These are phyloP conservation scores for Saccharomyces hybrid DNA, from an alignment of 1,139 yeast species.

Conservation along the genomic window DNA sequence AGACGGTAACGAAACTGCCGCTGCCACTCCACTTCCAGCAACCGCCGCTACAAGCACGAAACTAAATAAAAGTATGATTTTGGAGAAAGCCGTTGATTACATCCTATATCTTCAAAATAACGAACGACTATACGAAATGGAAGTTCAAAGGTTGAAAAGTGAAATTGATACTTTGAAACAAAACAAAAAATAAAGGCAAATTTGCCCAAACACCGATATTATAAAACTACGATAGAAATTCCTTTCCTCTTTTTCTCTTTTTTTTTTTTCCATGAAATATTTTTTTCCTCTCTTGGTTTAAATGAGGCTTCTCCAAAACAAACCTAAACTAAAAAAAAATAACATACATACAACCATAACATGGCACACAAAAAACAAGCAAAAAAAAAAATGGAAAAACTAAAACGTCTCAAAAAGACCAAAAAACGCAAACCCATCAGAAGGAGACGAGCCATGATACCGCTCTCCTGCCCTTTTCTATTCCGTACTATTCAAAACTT, in stretches of 20 bases:
- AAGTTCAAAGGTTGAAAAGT: conserved; percentile 30
- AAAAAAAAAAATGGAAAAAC: not conserved
- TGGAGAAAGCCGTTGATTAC: conserved; percentile 60
- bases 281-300: not conserved
- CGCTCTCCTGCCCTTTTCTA: not conserved
- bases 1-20: conserved; percentile 2
- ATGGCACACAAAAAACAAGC: not conserved
- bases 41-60: conserved; percentile 29
- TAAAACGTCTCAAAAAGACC: not conserved
- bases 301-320: not conserved
- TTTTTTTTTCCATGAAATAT: not conserved
- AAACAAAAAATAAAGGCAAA: conserved; percentile 2
- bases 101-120: conserved; percentile 44
- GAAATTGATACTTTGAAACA: conserved; percentile 27
- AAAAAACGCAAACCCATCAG: not conserved
- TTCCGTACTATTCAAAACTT: not conserved
- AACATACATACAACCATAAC: not conserved
- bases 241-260: not conserved
- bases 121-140: conserved; percentile 33
- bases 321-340: not conserved
- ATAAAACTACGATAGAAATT: not conserved
- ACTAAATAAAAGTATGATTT: conserved; percentile 55
- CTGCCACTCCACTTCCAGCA: conserved; percentile 4
- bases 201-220: not conserved
- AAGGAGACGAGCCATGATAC: not conserved